Conservation (phyloP, 768 basidiomycete species). For the Xerocomellus amylosporus region DNA sequence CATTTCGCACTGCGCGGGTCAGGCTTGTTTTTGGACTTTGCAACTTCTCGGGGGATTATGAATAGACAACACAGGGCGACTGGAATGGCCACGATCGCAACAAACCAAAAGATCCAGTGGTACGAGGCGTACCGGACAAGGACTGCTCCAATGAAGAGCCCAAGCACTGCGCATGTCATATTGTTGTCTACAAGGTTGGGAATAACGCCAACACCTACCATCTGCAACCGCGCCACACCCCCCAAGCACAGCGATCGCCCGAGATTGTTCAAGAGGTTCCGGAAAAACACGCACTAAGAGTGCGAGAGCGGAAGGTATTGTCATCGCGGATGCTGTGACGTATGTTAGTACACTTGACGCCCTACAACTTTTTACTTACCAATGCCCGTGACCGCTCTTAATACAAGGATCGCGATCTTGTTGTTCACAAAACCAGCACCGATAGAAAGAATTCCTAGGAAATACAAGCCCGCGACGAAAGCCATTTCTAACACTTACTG, state of each 20-base stretch:
- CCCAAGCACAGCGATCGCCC: slow-evolving; percentile 47
- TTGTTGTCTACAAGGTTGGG: not conserved
- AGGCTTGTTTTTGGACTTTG: not conserved
- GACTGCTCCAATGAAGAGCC: slow-evolving; percentile 44
- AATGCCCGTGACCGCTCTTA: slow-evolving; percentile 52
- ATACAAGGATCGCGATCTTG: slow-evolving; percentile 47
- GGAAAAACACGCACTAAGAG: slow-evolving; percentile 52
- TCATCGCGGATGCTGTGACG: slow-evolving; percentile 44
- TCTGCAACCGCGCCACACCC: slow-evolving; percentile 47
- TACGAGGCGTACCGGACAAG: slow-evolving; percentile 42
- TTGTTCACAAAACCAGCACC: slow-evolving; percentile 45
- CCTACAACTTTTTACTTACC: slow-evolving; percentile 24
- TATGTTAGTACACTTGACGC: not conserved
- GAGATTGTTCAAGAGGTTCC: slow-evolving; percentile 43
- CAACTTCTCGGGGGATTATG: slow-evolving; percentile 32
- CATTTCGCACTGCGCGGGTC: slow-evolving; percentile 16
- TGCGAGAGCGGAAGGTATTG: slow-evolving; percentile 49
- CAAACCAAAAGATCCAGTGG: slow-evolving; percentile 52
- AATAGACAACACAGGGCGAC: slow-evolving; percentile 33
- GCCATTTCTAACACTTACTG: slow-evolving; percentile 39
- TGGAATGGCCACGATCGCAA: slow-evolving; percentile 38
- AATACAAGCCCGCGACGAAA: slow-evolving; percentile 41
- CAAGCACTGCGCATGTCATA: slow-evolving; percentile 31
- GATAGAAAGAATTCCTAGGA: slow-evolving; percentile 44
- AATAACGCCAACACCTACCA: slow-evolving; percentile 21